Evolutionary conservation across 768 basidiomycete genomes (phyloP), one percentile per base, ranked within the genome.

Genomic region (Boletus patriciae): DNA sequence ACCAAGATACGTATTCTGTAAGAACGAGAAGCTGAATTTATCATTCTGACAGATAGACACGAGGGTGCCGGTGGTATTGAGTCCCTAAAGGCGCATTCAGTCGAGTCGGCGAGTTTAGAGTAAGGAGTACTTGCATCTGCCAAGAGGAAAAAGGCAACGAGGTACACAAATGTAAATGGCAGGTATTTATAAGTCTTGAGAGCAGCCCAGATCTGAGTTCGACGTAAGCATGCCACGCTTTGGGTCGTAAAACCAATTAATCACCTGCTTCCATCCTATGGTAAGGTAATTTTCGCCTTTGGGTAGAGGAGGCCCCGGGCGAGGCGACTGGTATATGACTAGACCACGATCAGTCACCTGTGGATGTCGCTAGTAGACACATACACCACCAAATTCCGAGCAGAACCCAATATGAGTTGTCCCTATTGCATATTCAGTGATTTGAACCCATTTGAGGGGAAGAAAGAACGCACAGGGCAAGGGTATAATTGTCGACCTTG

Each of bases 331-430:
- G 69, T 84, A 92, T 48, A 93, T 81, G 62, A 94, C 90, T 92
- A 50, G 19, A 42, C 1, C 44, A 15, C 2, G 2, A 21, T 49
- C 49, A 57, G 36, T 29, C 34, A 1, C 25, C 0, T 25, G 1
- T 12, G 9, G 34, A 49, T 21, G 13, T 31, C 9, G 9, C 36
- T 6, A 16, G 21, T 13, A 25, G 37, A 38, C 1, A 72, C 87
- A 46, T 73, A 91, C 90, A 92, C 92, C 92, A 95, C 85, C 92
- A 94, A 47, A 92, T 84, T 9, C 91, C 92, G 10, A 79, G 77
- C 1, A 93, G 45, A 12, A 94, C 87, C 90, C 88, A 87, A 60
- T 91, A 90, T 0, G 75, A 78, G 55, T 86, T 92, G 15, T 83
- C 85, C 23, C 88, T 89, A 57, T 21, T 13, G 44, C 36, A 46